Percentiles rank a stretch among this genome's conserved stretches.
phyloP scores from a whole-genome alignment of 2,329 filamentous ascomycete genomes.

The Aspergillus aculeatus region DNA sequence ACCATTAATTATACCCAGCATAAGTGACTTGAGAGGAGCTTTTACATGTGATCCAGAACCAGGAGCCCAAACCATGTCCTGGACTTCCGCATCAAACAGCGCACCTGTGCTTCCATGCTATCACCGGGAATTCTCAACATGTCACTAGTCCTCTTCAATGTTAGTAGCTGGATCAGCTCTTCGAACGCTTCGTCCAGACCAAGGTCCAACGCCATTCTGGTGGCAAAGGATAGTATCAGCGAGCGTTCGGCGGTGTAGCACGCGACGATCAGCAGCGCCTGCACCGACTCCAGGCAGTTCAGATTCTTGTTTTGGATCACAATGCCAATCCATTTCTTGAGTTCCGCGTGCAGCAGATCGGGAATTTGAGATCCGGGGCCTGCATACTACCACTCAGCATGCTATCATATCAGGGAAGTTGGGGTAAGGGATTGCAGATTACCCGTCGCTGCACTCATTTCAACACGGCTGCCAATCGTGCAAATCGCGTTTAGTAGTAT shows the following conservation, averaged over 20 bases:
- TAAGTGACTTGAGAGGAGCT: background rate
- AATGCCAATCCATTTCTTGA: slow-evolving; percentile 47
- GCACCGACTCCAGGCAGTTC: slow-evolving; percentile 50
- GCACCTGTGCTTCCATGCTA: slow-evolving; percentile 24
- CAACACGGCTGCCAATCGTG: slow-evolving; percentile 52
- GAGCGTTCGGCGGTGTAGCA: slow-evolving; percentile 55
- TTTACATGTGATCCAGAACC: slow-evolving; percentile 52
- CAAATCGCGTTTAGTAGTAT: slow-evolving; percentile 55
- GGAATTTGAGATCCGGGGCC: slow-evolving; percentile 34
- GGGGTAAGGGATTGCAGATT: background rate
- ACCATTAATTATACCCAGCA: background rate
- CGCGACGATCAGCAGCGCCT: slow-evolving; percentile 53
- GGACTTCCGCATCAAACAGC: slow-evolving; percentile 42
- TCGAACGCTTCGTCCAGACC: slow-evolving; percentile 47
- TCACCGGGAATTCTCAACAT: slow-evolving; percentile 12
- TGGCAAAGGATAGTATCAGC: slow-evolving; percentile 51
- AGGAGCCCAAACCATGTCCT: slow-evolving; percentile 55
- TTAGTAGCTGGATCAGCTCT: slow-evolving; percentile 34
- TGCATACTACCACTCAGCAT: slow-evolving; percentile 1
- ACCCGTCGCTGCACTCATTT: slow-evolving; percentile 23
- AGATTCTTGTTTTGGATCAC: slow-evolving; percentile 43
- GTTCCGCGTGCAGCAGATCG: slow-evolving; percentile 47
- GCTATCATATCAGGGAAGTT: background rate
- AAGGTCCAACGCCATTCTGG: slow-evolving; percentile 52
- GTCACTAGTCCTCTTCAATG: slow-evolving; percentile 25